A percentile compares a stretch with the other conserved stretches of the same genome.
These are phyloP conservation scores for Westerdykella ornata DNA, from an alignment of 2,329 filamentous ascomycete species.

Conservation along the genomic window DNA sequence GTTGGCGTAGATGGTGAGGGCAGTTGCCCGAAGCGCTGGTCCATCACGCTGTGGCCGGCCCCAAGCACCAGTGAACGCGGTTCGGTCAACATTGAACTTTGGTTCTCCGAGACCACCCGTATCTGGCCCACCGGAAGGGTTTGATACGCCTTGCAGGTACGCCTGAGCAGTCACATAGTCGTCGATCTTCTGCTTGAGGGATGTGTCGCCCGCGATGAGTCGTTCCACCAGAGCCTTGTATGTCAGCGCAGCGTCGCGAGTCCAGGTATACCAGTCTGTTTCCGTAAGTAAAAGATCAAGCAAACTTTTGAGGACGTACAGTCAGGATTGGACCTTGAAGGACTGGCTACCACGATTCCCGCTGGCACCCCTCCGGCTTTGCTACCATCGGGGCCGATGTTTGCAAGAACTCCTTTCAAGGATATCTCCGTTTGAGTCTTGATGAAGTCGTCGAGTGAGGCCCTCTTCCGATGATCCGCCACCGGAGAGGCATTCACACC, in stretches of 20 bases:
- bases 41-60: conserved; percentile 75
- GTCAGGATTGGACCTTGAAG: conserved; percentile 48
- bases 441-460: conserved; percentile 31
- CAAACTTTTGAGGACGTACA: conserved; percentile 35
- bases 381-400: conserved; percentile 49
- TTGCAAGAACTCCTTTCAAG: conserved; percentile 48
- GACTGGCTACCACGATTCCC: conserved; percentile 52
- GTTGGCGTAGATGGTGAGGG: conserved; percentile 64
- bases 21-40: conserved; percentile 66
- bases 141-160: conserved; percentile 58
- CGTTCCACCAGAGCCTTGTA: conserved; percentile 64
- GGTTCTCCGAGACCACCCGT: conserved; percentile 59
- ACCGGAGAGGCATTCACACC: conserved; percentile 9
- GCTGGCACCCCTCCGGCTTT: conserved; percentile 44
- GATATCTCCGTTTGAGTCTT: conserved; percentile 43
- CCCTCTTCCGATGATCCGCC: conserved; percentile 5
- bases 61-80: conserved; percentile 62
- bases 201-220: conserved; percentile 55
- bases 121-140: conserved; percentile 57
- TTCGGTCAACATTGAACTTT: conserved; percentile 62
- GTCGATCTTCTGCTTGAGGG: conserved; percentile 56
- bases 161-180: conserved; percentile 64
- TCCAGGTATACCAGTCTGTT: conserved; percentile 73
- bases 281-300: background rate
- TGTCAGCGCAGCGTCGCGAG: conserved; percentile 63